A percentile compares a stretch with the other conserved stretches of the same genome.
These are phyloP conservation scores for Macrophomina tecta DNA, from an alignment of 2,329 filamentous ascomycete genomes.

Conservation along the genomic window DNA sequence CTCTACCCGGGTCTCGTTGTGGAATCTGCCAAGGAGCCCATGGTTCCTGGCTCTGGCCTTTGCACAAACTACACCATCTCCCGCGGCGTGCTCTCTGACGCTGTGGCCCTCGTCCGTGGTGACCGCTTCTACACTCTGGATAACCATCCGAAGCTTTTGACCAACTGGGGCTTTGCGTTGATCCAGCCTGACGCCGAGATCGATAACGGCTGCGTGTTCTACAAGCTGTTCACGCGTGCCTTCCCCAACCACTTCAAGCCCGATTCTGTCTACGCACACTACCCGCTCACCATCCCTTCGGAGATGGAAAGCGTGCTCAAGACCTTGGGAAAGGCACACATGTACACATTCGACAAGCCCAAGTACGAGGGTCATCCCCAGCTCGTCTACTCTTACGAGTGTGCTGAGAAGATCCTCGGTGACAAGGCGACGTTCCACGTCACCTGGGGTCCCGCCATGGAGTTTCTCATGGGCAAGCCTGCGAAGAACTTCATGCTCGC, in stretches of 20 bases:
- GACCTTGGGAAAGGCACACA: conserved; percentile 67
- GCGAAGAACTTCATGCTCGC: conserved; percentile 63
- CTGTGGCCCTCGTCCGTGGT: conserved; percentile 77
- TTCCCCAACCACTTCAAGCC: conserved; percentile 80
- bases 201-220: conserved; percentile 83
- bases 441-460: conserved; percentile 68
- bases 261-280: conserved; percentile 83
- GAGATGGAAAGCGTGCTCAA: conserved; percentile 76
- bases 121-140: conserved; percentile 82
- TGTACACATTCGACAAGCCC: conserved; percentile 74
- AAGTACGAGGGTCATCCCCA: conserved; percentile 50
- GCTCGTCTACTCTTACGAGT: conserved; percentile 66
- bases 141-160: conserved; percentile 72
- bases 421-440: conserved; percentile 68
- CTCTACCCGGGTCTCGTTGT: conserved; percentile 79
- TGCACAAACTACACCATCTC: conserved; percentile 78
- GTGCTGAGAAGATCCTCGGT: conserved; percentile 66
- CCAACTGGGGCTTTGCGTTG: conserved; percentile 83
- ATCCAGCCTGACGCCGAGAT: conserved; percentile 73
- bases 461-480: conserved; percentile 65
- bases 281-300: conserved; percentile 72
- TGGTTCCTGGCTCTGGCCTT: conserved; percentile 72
- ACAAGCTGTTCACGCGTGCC: conserved; percentile 80
- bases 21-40: conserved; percentile 75
- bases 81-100: conserved; percentile 77